Conservation (phyloP, 2,329 filamentous ascomycete species). For the Xylariaceae sp. region DNA sequence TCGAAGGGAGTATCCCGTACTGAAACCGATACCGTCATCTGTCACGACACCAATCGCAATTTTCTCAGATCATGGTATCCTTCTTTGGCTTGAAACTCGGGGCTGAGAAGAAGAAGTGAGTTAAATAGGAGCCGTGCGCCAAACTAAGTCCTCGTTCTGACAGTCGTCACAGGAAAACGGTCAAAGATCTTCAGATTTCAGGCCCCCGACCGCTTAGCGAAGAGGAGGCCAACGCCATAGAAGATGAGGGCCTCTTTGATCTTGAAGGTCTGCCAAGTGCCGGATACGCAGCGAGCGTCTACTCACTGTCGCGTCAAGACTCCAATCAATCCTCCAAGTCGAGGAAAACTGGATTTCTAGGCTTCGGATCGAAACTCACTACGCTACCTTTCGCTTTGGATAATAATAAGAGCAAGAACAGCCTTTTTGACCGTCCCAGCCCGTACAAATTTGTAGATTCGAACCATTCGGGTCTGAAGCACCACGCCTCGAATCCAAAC, state of each 20-base stretch:
- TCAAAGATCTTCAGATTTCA: conserved; percentile 28
- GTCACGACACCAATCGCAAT: background rate
- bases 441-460: conserved; percentile 17
- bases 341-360: conserved; percentile 20
- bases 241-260: conserved; percentile 11
- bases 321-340: conserved; percentile 35
- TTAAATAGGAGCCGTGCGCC: conserved; percentile 22
- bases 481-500: conserved; percentile 27
- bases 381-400: conserved; percentile 35
- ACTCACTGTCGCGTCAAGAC: conserved; percentile 35
- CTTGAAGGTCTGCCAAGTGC: conserved; percentile 11
- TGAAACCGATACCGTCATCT: conserved; percentile 5
- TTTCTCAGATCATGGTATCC: conserved; percentile 46
- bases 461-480: conserved; percentile 27
- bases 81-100: conserved; percentile 57
- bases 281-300: conserved; percentile 11
- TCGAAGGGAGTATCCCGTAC: background rate
- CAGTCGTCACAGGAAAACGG: conserved; percentile 31
- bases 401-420: conserved; percentile 38
- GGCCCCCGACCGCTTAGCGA: conserved; percentile 20
- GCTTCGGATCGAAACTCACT: no score
- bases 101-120: conserved; percentile 50
- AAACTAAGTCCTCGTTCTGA: conserved; percentile 15
- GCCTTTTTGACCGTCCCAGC: conserved; percentile 42
- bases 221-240: conserved; percentile 7